These are phyloP conservation scores for Pyricularia pennisetigena DNA, from an alignment of 2,329 filamentous ascomycete genomes.

Conservation along the genomic window DNA sequence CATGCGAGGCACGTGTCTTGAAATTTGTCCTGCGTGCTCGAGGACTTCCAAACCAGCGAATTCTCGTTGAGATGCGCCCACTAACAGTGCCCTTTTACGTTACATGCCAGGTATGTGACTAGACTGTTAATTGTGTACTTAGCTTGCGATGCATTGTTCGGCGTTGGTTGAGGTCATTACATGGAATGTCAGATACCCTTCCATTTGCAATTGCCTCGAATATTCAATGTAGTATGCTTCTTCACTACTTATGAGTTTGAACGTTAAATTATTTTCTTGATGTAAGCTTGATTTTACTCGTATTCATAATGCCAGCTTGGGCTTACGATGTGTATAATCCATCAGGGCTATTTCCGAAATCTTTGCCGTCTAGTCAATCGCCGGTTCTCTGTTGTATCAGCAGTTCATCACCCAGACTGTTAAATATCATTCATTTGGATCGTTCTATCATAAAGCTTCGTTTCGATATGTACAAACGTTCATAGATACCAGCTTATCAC, in stretches of 20 bases:
- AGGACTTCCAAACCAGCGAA: neutral
- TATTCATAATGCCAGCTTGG: neutral
- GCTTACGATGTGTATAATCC: neutral
- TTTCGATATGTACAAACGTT: neutral
- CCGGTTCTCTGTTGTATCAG: neutral
- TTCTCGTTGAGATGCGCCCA: neutral
- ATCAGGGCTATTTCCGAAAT: neutral
- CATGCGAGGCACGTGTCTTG: neutral
- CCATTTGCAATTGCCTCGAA: neutral
- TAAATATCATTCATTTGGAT: neutral
- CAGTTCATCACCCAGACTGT: neutral
- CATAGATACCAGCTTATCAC: constrained; percentile 16
- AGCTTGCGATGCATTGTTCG: neutral
- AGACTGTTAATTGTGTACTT: neutral
- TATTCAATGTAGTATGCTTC: neutral
- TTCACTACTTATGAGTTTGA: neutral
- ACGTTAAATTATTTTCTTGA: neutral
- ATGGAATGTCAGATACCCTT: neutral
- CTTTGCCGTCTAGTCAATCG: neutral
- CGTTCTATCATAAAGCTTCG: neutral
- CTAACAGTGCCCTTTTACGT: neutral
- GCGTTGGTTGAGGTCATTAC: neutral
- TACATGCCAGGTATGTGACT: neutral
- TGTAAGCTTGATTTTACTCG: neutral
- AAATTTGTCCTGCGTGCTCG: neutral